Evolutionary conservation across 1,139 yeast genomes (phyloP).

Genomic region (Tardiomyces digboiensis): DNA sequence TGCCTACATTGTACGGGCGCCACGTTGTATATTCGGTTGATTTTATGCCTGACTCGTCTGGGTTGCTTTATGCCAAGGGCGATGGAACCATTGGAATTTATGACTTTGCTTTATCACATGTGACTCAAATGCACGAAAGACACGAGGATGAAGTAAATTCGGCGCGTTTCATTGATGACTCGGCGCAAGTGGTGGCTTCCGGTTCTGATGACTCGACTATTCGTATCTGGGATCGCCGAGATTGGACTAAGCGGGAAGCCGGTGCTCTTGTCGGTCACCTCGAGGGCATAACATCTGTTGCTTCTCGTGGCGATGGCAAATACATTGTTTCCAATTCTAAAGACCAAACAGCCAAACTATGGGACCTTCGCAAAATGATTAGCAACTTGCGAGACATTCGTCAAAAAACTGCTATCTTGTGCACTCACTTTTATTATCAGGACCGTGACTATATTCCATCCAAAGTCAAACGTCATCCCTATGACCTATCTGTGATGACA

Average conservation of each 20-base stretch:
- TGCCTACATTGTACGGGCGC: not conserved
- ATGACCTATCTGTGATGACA: constrained; percentile 23
- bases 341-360: constrained; percentile 25
- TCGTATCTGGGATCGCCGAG: constrained; percentile 70
- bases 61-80: constrained; percentile 1
- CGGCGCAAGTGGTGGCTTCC: constrained; percentile 61
- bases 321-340: constrained; percentile 23
- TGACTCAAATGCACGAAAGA: constrained; percentile 61
- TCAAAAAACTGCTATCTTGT: not conserved
- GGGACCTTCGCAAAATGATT: constrained; percentile 22
- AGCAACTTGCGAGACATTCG: constrained; percentile 2
- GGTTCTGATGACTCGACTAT: constrained; percentile 81
- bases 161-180: constrained; percentile 69
- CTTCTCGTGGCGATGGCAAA: constrained; percentile 19
- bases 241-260: constrained; percentile 40
- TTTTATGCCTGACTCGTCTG: constrained; percentile 6
- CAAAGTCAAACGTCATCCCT: constrained; percentile 15
- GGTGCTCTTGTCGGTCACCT: constrained; percentile 62
- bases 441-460: constrained; percentile 17
- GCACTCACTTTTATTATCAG: constrained; percentile 21
- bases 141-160: constrained; percentile 32
- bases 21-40: constrained; percentile 11
- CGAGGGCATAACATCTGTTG: constrained; percentile 35
- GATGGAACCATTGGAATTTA: not conserved
- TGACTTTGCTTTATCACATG: constrained; percentile 32